Evolutionary conservation across 306 rosid species (phyloP).

Genomic region (Citrullus amarus): DNA sequence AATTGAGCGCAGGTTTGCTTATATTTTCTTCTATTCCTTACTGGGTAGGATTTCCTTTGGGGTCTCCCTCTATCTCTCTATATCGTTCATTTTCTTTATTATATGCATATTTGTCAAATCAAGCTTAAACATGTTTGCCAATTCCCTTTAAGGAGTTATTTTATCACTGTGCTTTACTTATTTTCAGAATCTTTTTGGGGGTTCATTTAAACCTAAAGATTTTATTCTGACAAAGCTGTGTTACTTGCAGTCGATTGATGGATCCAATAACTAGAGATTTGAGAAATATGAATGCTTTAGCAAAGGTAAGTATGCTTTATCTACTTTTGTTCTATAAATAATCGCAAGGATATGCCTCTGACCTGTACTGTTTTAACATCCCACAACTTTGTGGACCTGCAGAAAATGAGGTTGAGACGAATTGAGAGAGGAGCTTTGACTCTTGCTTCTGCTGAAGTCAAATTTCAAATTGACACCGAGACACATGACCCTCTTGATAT

Average conservation of each 20-base stretch:
- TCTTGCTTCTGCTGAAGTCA: constrained; percentile 99
- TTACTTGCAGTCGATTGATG: constrained; percentile 68
- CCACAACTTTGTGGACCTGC: constrained; percentile 18
- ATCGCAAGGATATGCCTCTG: not conserved
- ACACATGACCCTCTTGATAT: constrained; percentile 98
- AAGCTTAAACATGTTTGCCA: not conserved
- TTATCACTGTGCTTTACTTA: not conserved
- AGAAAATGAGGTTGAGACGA: constrained; percentile 90
- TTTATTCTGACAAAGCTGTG: constrained; percentile 1
- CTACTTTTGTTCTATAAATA: not conserved
- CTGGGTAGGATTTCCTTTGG: not conserved
- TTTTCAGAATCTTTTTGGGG: not conserved
- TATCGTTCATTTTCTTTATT: not conserved
- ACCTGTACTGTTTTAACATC: constrained; percentile 14
- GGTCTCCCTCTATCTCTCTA: not conserved
- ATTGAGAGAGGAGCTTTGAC: constrained; percentile 94
- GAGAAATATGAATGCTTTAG: constrained; percentile 90
- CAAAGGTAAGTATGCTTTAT: constrained; percentile 50
- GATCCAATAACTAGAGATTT: constrained; percentile 81
- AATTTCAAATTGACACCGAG: constrained; percentile 96
- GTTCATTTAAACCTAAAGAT: not conserved
- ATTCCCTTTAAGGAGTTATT: not conserved
- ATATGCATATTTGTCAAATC: not conserved
- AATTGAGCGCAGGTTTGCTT: not conserved
- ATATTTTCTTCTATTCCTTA: not conserved